Conservation (phyloP, 225 moss, liverwort and hornwort species). For the Rhytidiadelphus loreus region DNA sequence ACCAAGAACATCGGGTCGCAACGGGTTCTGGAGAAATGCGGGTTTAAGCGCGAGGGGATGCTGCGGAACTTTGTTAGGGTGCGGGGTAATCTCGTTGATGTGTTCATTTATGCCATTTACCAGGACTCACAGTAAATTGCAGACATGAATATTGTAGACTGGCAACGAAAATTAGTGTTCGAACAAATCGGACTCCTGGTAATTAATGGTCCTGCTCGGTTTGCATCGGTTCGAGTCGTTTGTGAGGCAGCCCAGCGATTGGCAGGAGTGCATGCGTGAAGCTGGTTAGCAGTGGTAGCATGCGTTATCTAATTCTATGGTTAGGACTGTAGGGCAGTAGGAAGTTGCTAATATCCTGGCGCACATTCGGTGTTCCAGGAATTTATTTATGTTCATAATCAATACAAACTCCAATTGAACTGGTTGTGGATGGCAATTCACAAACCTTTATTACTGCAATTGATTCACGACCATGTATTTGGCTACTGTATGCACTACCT, state of each 20-base stretch:
- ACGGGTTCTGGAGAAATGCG: slow-evolving; percentile 52
- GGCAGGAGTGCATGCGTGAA: neutral
- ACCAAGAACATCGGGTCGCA: slow-evolving; percentile 26
- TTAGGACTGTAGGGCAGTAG: neutral
- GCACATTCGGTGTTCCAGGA: neutral
- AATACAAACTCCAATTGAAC: neutral
- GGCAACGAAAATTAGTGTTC: neutral
- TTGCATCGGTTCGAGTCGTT: neutral
- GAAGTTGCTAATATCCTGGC: neutral
- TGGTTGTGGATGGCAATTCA: neutral
- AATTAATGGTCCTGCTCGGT: neutral
- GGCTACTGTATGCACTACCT: too few species aligned
- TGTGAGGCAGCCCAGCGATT: neutral
- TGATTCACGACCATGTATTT: too few species aligned
- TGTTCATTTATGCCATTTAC: neutral
- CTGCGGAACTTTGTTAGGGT: slow-evolving; percentile 12
- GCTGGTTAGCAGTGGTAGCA: neutral
- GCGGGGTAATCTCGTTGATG: neutral
- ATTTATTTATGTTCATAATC: neutral
- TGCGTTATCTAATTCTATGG: neutral
- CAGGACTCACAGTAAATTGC: neutral
- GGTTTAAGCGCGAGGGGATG: slow-evolving; percentile 30
- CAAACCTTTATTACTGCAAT: neutral
- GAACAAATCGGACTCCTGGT: neutral
- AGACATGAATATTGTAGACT: neutral